A percentile compares a stretch with the other conserved stretches of the same genome.
Conservation (phyloP, 2,329 filamentous ascomycete species). For the Xylariaceae sp. region DNA sequence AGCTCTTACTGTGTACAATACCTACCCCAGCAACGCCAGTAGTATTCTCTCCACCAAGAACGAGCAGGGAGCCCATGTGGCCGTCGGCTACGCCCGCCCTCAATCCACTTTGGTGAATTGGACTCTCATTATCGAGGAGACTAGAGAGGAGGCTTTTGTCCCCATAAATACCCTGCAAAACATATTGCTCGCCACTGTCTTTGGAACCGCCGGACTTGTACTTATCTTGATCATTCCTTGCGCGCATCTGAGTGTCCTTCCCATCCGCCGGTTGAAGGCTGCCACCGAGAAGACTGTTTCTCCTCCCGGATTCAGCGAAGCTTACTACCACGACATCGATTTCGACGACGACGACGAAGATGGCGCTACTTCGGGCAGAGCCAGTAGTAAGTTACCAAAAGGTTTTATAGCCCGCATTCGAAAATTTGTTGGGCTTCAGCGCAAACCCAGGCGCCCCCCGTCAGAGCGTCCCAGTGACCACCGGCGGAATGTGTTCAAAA, state of each 20-base stretch:
- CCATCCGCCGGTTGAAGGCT: constrained; percentile 70
- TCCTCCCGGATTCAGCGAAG: constrained; percentile 57
- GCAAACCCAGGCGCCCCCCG: constrained; percentile 23
- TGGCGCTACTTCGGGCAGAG: constrained; percentile 18
- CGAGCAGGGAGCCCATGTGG: constrained; percentile 65
- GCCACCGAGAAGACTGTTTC: constrained; percentile 72
- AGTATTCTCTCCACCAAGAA: constrained; percentile 66
- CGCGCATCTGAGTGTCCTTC: constrained; percentile 76
- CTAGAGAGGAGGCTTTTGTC: constrained; percentile 67
- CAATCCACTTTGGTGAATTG: constrained; percentile 69
- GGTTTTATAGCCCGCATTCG: constrained; percentile 38
- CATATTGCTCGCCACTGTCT: constrained; percentile 79
- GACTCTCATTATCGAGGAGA: constrained; percentile 77
- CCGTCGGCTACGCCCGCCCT: constrained; percentile 75
- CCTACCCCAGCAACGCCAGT: constrained; percentile 61
- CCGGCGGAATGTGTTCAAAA: constrained; percentile 65
- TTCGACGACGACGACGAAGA: constrained; percentile 47
- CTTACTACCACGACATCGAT: constrained; percentile 38
- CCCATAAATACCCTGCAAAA: constrained; percentile 73
- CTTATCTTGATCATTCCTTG: constrained; percentile 70
- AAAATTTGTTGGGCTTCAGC: constrained; percentile 35
- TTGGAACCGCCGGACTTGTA: constrained; percentile 73
- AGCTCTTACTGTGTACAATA: constrained; percentile 52
- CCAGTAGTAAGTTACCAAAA: constrained; percentile 38
- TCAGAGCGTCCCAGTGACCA: constrained; percentile 37